A percentile compares a stretch with the other conserved stretches of the same genome.
These are phyloP conservation scores for Pinus albicaulis DNA, from an alignment of 75 land plant genomes.

Conservation along the genomic window DNA sequence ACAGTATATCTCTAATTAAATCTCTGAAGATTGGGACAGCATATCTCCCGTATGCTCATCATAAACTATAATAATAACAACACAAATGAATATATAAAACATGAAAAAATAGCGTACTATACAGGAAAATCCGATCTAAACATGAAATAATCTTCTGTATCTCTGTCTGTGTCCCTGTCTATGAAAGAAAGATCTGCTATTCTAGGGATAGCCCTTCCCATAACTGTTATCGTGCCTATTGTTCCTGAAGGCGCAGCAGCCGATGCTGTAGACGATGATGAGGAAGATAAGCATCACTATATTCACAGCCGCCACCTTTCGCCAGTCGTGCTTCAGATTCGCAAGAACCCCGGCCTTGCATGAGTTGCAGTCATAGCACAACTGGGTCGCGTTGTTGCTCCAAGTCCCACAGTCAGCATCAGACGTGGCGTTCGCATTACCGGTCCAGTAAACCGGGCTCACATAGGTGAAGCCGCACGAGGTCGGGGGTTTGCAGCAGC, in stretches of 20 bases:
- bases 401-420: constrained; percentile 54
- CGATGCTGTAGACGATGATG: constrained; percentile 61
- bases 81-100: too few relatives aligned
- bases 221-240: constrained; percentile 18
- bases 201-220: neutral
- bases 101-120: too few relatives aligned
- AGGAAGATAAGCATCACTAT: constrained; percentile 59
- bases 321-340: constrained; percentile 62
- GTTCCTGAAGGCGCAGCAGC: constrained; percentile 85
- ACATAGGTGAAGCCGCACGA: constrained; percentile 25
- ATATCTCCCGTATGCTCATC: too few relatives aligned
- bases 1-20: too few relatives aligned
- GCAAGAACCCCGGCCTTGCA: constrained; percentile 78
- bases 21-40: too few relatives aligned
- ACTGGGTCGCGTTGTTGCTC: constrained; percentile 25
- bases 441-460: neutral
- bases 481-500: constrained; percentile 90
- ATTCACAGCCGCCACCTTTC: constrained; percentile 60
- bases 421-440: neutral
- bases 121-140: too few relatives aligned
- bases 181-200: too few relatives aligned
- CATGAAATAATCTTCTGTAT: too few relatives aligned
- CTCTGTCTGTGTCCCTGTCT: too few relatives aligned
- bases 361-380: constrained; percentile 64
- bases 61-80: too few relatives aligned